Conservation (phyloP, 1,139 yeast species). For the Wickerhamiella infanticola region DNA sequence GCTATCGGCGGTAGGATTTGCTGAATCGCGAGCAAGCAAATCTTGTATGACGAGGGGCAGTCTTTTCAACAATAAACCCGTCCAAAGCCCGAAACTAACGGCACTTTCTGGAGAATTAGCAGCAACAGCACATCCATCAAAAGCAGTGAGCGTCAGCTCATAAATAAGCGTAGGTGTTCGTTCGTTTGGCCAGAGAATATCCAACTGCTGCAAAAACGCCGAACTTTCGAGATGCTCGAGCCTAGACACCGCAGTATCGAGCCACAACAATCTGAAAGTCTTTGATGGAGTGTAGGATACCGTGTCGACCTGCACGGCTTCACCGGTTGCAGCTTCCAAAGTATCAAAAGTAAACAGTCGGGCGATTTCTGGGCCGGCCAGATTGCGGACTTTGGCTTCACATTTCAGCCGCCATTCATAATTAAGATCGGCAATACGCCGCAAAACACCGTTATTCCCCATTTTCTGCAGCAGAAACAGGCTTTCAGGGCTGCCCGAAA, state of each 20-base stretch:
- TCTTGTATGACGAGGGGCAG: constrained; percentile 12
- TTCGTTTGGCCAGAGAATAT: constrained; percentile 17
- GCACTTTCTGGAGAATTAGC: constrained; percentile 9
- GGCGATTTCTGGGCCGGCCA: not conserved
- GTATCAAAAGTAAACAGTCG: not conserved
- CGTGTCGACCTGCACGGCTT: not conserved
- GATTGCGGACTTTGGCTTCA: not conserved
- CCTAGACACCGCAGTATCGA: constrained; percentile 19
- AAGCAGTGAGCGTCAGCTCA: constrained; percentile 22
- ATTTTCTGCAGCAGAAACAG: constrained; percentile 5
- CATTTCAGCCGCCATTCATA: constrained; percentile 1
- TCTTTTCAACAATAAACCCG: constrained; percentile 15
- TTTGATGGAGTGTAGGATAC: constrained; percentile 9
- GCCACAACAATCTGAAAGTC: constrained; percentile 21
- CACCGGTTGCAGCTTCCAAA: not conserved
- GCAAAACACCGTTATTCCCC: not conserved
- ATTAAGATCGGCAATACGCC: not conserved
- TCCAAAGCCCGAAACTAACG: constrained; percentile 6
- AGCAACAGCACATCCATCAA: constrained; percentile 24
- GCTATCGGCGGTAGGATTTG: constrained; percentile 7
- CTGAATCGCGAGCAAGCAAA: not conserved
- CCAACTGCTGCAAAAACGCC: constrained; percentile 18
- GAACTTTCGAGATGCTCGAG: constrained; percentile 17
- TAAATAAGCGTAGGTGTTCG: constrained; percentile 18
- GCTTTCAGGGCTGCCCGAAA: constrained; percentile 9